Conservation (phyloP, 1,139 yeast genomes). For the Blastobotrys apis region DNA sequence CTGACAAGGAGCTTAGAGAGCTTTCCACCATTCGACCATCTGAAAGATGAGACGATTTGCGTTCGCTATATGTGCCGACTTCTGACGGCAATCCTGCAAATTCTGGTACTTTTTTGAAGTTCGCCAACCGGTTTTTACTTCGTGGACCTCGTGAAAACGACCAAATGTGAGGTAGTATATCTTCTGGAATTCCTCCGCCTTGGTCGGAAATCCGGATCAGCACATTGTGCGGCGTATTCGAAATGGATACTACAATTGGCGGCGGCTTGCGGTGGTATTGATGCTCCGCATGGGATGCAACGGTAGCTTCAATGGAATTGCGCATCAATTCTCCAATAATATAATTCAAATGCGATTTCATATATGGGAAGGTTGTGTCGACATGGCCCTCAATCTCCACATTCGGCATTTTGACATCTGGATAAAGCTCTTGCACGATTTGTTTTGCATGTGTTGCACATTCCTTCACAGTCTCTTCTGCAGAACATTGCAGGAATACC, state of each 20-base stretch:
- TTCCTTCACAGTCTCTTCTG: conserved; percentile 59
- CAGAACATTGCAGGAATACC: conserved; percentile 73
- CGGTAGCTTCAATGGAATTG: conserved; percentile 78
- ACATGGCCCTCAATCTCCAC: conserved; percentile 61
- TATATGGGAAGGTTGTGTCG: conserved; percentile 67
- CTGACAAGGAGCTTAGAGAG: conserved; percentile 51
- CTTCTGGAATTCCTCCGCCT: conserved; percentile 78
- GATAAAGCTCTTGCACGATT: conserved; percentile 41
- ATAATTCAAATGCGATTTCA: conserved; percentile 82
- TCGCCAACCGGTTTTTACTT: conserved; percentile 29
- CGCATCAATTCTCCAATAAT: conserved; percentile 81
- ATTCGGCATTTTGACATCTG: conserved; percentile 61
- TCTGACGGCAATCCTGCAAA: conserved; percentile 34
- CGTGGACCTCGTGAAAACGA: conserved; percentile 51
- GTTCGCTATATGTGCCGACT: conserved; percentile 21
- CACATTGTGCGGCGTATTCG: conserved; percentile 62
- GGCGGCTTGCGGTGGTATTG: conserved; percentile 45
- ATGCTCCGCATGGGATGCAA: conserved; percentile 40
- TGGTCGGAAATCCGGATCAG: conserved; percentile 78
- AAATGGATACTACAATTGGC: conserved; percentile 67
- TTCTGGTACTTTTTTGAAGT: conserved; percentile 37
- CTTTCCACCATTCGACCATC: conserved; percentile 26
- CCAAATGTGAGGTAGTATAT: conserved; percentile 64
- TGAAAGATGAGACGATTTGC: conserved; percentile 3
- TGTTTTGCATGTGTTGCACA: conserved; percentile 51